Base-by-base conservation (phyloP, 257 asterid species). In the Salvia miltiorrhiza region DNA sequence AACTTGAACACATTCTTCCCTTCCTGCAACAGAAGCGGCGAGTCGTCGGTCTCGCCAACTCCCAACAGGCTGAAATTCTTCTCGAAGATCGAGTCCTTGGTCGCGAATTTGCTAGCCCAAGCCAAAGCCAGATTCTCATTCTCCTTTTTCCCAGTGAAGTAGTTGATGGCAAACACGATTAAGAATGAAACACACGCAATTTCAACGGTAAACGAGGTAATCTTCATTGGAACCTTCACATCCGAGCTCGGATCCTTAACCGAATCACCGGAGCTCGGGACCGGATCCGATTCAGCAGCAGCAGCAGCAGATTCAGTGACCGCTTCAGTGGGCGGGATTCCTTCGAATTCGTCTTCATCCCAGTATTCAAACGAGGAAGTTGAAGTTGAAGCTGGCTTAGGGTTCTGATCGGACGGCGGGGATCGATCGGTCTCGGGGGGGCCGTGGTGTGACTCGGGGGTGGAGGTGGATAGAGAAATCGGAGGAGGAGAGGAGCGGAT, bases 331-430 rank as follows among this genome's bases (percentile, higher is more conserved):
- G 67, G 67, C 78, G 10, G 77, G 57, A 93, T 73, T 3, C 98
- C 98, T 72, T 93, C 98, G 47, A 93, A 93, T 59, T 93, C 98
- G 71, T 93, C 98, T 47, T 93, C 98, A 52, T 93, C 97, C 98
- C 97, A 93, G 75, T 80, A 75, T 0, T 86, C 90, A 52, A 84
- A 86, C 40, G 90, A 82, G 48, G 90, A 68, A 0, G 91, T 73
- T 43, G 90, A 68, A 0, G 91, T 73, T 13, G 90, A 75, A 47
- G 83, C 85, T 6, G 84, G 76, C 66, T 65, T 71, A 3, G 82
- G 75, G 59, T 64, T 73, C 24, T 73, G 79, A 74, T 91, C 95
- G 54, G 85, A 66, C 13, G 89, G 76, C 69, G 78, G 81, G 13
- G 85, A 69, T 19, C 78, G 63, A 41, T 78, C 79, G 63, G 79